Base-by-base conservation (phyloP, 2,329 filamentous ascomycete genomes). In the Myotisia sp. region DNA sequence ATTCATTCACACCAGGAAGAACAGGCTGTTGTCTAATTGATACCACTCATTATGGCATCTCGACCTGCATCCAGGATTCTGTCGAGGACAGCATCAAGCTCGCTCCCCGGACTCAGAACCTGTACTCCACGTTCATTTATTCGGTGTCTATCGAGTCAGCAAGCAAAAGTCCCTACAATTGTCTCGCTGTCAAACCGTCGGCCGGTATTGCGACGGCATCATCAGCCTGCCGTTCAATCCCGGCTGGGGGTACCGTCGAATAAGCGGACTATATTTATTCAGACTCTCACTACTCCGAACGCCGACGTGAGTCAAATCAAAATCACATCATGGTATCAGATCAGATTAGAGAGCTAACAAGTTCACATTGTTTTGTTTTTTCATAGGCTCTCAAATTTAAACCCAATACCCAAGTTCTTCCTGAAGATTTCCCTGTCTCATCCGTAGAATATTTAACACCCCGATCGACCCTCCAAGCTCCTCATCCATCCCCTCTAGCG, bases 271-370 rank as follows among this genome's bases (percentile, higher is more conserved):
- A 92, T 98, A 58, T 98, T 95, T 65, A 98, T 98, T 52, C 90
- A 98, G 62, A 95, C 87, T 4, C 87, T 95, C 54, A 73, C 71
- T 44, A 98, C 90, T 1, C 90, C 90, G 17, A 98, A 98, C 60
- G 68, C 76, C n/a, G 85, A 95, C 63, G 86, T 73, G 53, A 47
- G 61, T 55, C 10, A 26, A 10, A 13, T 27, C 24, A n/a, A 23
- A 23, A 23, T 6, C 24, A 27, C 10, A 32, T 17, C 13, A 5
- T 16, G 23, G 4, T 5, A 6, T 20, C 10, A 8, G 33, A 21
- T 50, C n/a, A n/a, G 14, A n/a, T n/a, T 13, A 16, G 4, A 29
- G 5, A 29, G 12, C 10, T 7, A 34, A 47, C 29, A 26, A 22
- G 8, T 32, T 22, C 18, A 8, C 21, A 32, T 32, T 26, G 18